Conservation (phyloP, 805 yeast species). For the Saccharomycopsis vini region DNA sequence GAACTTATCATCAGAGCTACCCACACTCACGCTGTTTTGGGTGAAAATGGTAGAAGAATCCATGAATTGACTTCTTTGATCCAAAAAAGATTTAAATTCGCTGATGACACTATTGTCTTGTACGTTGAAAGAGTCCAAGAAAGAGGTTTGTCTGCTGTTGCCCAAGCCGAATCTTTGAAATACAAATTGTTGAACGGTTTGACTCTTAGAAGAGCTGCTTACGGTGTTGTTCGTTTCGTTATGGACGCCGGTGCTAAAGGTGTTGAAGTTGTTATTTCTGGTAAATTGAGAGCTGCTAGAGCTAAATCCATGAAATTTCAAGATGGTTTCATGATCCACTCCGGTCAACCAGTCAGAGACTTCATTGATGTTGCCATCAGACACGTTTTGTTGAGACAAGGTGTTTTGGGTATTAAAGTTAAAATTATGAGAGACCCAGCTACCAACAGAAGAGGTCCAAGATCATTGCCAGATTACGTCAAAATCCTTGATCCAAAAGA, state of each 20-base stretch:
- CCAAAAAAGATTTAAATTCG: constrained; percentile 97
- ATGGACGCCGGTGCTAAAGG: constrained; percentile 99
- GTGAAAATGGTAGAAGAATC: constrained; percentile 99
- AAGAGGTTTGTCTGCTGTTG: constrained; percentile 99
- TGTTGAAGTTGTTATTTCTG: constrained; percentile 99
- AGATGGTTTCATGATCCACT: constrained; percentile 99
- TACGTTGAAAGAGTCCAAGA: constrained; percentile 99
- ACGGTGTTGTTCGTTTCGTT: constrained; percentile 99
- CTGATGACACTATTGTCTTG: constrained; percentile 86
- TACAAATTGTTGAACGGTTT: constrained; percentile 97
- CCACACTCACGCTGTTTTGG: constrained; percentile 96
- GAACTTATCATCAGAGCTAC: constrained; percentile 98
- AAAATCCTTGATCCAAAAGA: constrained; percentile 91
- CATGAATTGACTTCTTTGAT: constrained; percentile 95
- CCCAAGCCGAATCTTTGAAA: constrained; percentile 98
- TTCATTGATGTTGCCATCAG: constrained; percentile 98
- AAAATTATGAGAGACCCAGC: constrained; percentile 99
- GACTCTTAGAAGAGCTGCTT: constrained; percentile 99
- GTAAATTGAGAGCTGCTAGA: constrained; percentile 99
- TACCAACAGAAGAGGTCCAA: constrained; percentile 75
- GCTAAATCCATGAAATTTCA: constrained; percentile 99
- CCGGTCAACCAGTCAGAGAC: constrained; percentile 99
- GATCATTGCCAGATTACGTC: constrained; percentile 91
- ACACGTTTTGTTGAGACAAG: constrained; percentile 99
- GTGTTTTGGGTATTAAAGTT: constrained; percentile 99